Evolutionary conservation across 2,329 filamentous ascomycete species (phyloP).

Genomic region (Fusarium sp.): DNA sequence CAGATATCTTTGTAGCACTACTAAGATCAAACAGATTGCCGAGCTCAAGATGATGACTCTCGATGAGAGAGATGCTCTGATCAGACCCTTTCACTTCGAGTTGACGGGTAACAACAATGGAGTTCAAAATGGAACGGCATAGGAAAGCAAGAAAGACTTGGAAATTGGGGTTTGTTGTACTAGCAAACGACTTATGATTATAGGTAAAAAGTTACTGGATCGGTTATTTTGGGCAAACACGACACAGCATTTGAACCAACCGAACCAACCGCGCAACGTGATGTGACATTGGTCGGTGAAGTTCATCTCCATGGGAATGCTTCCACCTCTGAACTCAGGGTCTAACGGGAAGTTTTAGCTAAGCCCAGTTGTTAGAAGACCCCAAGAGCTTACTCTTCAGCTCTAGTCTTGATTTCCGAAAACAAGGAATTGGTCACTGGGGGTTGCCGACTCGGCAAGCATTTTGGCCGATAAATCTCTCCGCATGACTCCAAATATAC

Average conservation of each 20-base stretch:
- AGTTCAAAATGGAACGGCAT: neutral
- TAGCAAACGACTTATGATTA: neutral
- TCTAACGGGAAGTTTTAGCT: neutral
- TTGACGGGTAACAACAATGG: neutral
- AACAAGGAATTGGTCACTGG: neutral
- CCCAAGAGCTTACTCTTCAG: neutral
- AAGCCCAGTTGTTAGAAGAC: neutral
- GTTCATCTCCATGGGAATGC: neutral
- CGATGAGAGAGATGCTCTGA: constrained; percentile 90
- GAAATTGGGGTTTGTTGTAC: neutral
- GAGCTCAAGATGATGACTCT: constrained; percentile 87
- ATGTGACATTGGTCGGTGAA: neutral
- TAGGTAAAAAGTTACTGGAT: neutral
- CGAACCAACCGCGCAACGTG: neutral
- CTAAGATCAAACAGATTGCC: constrained; percentile 90
- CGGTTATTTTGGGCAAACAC: neutral
- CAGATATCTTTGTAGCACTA: constrained; percentile 16
- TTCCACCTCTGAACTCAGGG: neutral
- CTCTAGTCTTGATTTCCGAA: neutral
- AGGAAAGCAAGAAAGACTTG: neutral
- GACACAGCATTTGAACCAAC: neutral
- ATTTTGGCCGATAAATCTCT: neutral
- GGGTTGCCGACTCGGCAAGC: neutral
- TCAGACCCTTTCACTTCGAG: constrained; percentile 75
- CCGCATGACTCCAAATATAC: neutral